A percentile compares a stretch with the other conserved stretches of the same genome.
Evolutionary conservation across 768 basidiomycete genomes (phyloP).

Genomic region (Cystofilobasidium bisporidii): DNA sequence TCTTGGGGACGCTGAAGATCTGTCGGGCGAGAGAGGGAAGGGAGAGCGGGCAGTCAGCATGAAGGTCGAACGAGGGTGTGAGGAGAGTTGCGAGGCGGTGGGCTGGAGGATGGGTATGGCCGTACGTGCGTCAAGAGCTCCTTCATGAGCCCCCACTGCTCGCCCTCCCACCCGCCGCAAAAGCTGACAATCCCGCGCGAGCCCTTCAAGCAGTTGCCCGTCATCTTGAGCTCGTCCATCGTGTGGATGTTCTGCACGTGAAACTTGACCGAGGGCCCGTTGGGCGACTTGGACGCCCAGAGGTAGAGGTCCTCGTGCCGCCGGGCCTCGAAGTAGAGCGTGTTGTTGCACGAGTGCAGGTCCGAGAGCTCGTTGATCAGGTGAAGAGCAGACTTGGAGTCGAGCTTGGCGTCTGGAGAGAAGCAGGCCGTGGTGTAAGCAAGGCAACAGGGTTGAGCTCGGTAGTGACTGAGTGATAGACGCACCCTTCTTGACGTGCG

Average conservation of each 20-base stretch:
- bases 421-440: background rate
- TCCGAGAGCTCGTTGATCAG: conserved; percentile 93
- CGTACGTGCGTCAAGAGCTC: conserved; percentile 87
- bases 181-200: conserved; percentile 86
- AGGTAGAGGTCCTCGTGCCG: conserved; percentile 91
- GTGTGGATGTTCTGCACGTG: conserved; percentile 98
- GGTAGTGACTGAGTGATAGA: background rate
- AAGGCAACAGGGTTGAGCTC: background rate
- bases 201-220: conserved; percentile 95
- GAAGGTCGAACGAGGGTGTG: background rate
- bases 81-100: background rate
- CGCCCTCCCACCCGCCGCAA: conserved; percentile 71
- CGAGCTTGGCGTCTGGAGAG: conserved; percentile 71
- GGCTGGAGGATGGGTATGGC: conserved; percentile 26
- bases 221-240: conserved; percentile 99
- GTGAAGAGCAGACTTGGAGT: conserved; percentile 86
- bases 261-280: conserved; percentile 92
- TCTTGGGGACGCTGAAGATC: conserved; percentile 91
- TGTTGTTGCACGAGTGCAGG: conserved; percentile 93
- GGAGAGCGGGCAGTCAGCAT: conserved; percentile 11
- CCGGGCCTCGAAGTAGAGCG: conserved; percentile 92
- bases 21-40: conserved; percentile 38
- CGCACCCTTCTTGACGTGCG: conserved; percentile 93
- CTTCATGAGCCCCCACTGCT: conserved; percentile 81
- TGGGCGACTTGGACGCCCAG: conserved; percentile 94